Percentiles rank a stretch among this genome's conserved stretches.
phyloP scores from a whole-genome alignment of 805 yeast species.

The Metschnikowia cerradonensis region DNA sequence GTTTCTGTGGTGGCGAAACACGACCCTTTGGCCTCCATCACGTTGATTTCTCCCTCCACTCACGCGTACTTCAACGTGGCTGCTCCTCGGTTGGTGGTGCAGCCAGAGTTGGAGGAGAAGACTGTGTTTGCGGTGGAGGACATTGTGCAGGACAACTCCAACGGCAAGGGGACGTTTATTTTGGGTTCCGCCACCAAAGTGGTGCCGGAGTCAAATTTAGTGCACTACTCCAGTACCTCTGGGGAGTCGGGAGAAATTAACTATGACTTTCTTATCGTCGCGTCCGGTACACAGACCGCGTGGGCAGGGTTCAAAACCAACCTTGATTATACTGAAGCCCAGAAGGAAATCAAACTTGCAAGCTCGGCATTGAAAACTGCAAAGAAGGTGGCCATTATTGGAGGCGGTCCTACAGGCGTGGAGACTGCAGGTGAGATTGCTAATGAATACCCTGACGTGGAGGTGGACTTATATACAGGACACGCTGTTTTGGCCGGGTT shows the following conservation, averaged over 20 bases:
- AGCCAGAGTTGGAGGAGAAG: conserved; percentile 19
- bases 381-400: conserved; percentile 32
- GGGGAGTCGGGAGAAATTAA: conserved; percentile 9
- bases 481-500: conserved; percentile 7
- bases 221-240: conserved; percentile 11
- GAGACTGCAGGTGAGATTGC: conserved; percentile 38
- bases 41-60: conserved; percentile 25
- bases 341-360: conserved; percentile 17
- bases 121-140: conserved; percentile 19
- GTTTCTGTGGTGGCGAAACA: conserved; percentile 18
- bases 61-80: conserved; percentile 24
- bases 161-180: conserved; percentile 17
- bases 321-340: conserved; percentile 14
- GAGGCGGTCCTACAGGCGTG: conserved; percentile 39
- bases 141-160: conserved; percentile 16
- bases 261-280: conserved; percentile 34
- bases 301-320: conserved; percentile 26
- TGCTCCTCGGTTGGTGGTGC: conserved; percentile 31
- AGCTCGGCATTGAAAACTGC: conserved; percentile 18
- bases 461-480: conserved; percentile 25
- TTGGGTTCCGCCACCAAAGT: conserved; percentile 24
- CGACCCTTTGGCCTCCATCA: conserved; percentile 13
- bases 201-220: conserved; percentile 21
- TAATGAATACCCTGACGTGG: conserved; percentile 10
- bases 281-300: conserved; percentile 27